phyloP scores from a whole-genome alignment of 306 rosid genomes.

The Castanospermum australe region DNA sequence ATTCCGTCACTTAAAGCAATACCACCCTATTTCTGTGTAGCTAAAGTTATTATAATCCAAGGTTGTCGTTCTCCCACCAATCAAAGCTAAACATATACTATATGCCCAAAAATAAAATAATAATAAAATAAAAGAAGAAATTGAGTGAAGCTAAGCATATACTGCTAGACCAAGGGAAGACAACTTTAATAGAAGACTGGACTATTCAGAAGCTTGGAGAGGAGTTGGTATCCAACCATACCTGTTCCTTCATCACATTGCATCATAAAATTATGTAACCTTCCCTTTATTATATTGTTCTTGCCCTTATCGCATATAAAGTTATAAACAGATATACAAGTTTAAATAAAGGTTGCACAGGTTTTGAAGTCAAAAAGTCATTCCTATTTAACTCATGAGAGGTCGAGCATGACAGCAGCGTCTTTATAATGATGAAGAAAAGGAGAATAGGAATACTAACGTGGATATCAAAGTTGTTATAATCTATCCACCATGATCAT shows the following conservation, averaged over 20 bases:
- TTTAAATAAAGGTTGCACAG: background rate
- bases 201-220: background rate
- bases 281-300: background rate
- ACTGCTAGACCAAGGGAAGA: background rate
- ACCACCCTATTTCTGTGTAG: background rate
- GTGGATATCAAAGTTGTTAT: background rate
- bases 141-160: constrained; percentile 16
- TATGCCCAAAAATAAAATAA: background rate
- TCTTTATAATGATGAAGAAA: background rate
- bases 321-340: background rate
- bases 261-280: constrained; percentile 21
- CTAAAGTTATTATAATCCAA: background rate
- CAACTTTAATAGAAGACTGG: background rate
- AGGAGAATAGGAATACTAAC: background rate
- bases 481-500: background rate
- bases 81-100: constrained; percentile 29
- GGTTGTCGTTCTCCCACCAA: constrained; percentile 17
- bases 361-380: constrained; percentile 4
- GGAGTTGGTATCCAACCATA: constrained; percentile 42
- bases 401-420: background rate
- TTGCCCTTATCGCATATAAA: background rate
- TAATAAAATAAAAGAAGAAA: background rate
- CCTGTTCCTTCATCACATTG: constrained; percentile 13
- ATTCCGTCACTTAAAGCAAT: background rate
- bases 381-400: background rate